Conservation (phyloP, 2,329 filamentous ascomycete species). For the Zymoseptoria tritici region DNA sequence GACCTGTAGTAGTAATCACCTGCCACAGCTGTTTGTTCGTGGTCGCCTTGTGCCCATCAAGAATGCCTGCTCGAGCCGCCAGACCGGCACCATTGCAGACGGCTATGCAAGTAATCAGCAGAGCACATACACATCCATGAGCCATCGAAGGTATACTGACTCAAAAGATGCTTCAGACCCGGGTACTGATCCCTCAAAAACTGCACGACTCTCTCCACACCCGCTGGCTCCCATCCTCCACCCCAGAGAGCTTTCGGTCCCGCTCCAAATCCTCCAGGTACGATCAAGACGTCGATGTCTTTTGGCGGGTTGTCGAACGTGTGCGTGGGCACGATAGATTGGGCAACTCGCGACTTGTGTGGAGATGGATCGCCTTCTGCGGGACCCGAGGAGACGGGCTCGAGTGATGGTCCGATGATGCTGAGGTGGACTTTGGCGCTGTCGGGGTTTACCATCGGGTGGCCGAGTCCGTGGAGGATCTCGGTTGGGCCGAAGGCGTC, state of each 20-base stretch:
- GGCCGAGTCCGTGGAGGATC: slow-evolving; percentile 11
- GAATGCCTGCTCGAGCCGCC: slow-evolving; percentile 51
- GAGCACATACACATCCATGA: slow-evolving; percentile 32
- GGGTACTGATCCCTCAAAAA: not conserved
- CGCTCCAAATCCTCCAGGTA: slow-evolving; percentile 56
- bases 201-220: not conserved
- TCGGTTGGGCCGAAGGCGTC: slow-evolving; percentile 17
- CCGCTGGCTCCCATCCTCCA: not conserved
- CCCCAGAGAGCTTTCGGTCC: not conserved
- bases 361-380: not conserved
- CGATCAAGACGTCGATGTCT: slow-evolving; percentile 56
- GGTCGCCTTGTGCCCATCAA: slow-evolving; percentile 57
- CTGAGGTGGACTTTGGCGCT: not conserved
- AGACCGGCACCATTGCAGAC: slow-evolving; percentile 60
- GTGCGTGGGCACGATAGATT: slow-evolving; percentile 37
- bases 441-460: not conserved
- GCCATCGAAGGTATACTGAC: slow-evolving; percentile 6
- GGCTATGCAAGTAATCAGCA: slow-evolving; percentile 50
- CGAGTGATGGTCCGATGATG: not conserved
- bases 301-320: slow-evolving; percentile 46
- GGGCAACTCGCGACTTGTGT: not conserved
- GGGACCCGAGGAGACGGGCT: not conserved
- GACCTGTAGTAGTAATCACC: slow-evolving; percentile 40
- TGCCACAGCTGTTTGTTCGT: slow-evolving; percentile 57
- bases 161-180: slow-evolving; percentile 22